Evolutionary conservation across 2,329 filamentous ascomycete species (phyloP), one percentile per base, ranked within the genome.

Genomic region (Trichocomaceae sp.): DNA sequence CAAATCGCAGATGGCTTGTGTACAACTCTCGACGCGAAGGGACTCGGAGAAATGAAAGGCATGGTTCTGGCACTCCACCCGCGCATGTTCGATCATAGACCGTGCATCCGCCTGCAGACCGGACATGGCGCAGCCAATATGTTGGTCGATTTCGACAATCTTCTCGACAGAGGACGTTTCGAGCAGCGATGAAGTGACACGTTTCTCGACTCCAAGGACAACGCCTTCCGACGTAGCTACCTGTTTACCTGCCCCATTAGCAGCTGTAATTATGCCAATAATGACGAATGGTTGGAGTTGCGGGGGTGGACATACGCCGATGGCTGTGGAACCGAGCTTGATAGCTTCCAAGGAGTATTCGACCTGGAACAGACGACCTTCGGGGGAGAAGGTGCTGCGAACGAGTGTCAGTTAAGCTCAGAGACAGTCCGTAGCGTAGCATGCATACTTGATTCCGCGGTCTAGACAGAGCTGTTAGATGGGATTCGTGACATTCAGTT

Each of bases 281-380:
- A 54, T 39, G 22, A 22, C 22, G 9, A 31, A 17, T 7, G 53
- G 39, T 26, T 45, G 13, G 15, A 17, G 33, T n/a, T n/a, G n/a
- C n/a, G n/a, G n/a, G n/a, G n/a, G n/a, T 20, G 53, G 50, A 72
- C 77, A 58, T 79, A 85, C 91, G 66, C 93, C 93, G 77, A 99
- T 99, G 70, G 93, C 93, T 64, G 93, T 99, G 67, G 89, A 95
- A 64, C 93, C 93, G 64, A 97, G 88, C 81, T 99, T 99, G 84
- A 99, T 99, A 76, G 93, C 93, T 81, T 99, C 93, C 74, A 99
- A 87, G 58, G 93, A 97, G 84, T 99, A 99, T 87, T 99, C 93
- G 80, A 99, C 93, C 80, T 99, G 93, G 83, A 99, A 99, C 75
- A 99, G 88, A 77, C 93, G 93, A 69, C 93, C 93, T 83, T 99